Evolutionary conservation across 2,329 filamentous ascomycete species (phyloP), one percentile per base, ranked within the genome.

Genomic region (Sordariomycetes sp.): DNA sequence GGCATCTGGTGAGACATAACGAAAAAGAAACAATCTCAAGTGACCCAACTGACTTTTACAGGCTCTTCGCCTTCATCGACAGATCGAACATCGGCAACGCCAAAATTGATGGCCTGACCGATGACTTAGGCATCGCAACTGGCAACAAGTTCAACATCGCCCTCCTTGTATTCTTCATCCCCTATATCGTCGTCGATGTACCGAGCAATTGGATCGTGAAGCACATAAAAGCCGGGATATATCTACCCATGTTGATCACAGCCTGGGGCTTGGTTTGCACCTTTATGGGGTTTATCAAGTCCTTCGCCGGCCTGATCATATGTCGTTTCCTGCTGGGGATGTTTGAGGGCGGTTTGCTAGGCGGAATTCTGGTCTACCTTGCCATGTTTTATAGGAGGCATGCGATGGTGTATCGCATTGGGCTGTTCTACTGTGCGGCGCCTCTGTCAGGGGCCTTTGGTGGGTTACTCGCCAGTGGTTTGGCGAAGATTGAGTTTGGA

Each of bases 101-200:
- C 7, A 35, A 39, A 8, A 39, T 41, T 9, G 39, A 37, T 9
- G 39, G 40, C 11, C 40, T 62, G 42, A 58, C 58, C 33, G 37
- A 63, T 11, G 55, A 61, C 36, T 48, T 59, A 6, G 49, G 30
- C n/a, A 41, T 61, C 10, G 30, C 5, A 14, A 51, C 57, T 1
- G 58, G 61, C 46, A 51, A 36, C 49, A n/a, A 61, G n/a, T 87
- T 86, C 53, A 36, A 36, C 68, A 87, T 28, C 77, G 82, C 49
- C 68, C 41, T 43, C 12, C 32, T 33, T 15, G 36, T 37, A 16
- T 36, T 32, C 27, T 32, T 31, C 31, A 14, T 30, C 54, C 62
- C 79, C 21, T 75, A 48, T 14, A 16, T 80, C 1, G 94, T 79
- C 12, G 74, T 78, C 15, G 16, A 34, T 15, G 25, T 33, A 0